A percentile compares a stretch with the other conserved stretches of the same genome.
Conservation (phyloP, 1,284 basidiomycete genomes). For the Malassezia dermatis region DNA sequence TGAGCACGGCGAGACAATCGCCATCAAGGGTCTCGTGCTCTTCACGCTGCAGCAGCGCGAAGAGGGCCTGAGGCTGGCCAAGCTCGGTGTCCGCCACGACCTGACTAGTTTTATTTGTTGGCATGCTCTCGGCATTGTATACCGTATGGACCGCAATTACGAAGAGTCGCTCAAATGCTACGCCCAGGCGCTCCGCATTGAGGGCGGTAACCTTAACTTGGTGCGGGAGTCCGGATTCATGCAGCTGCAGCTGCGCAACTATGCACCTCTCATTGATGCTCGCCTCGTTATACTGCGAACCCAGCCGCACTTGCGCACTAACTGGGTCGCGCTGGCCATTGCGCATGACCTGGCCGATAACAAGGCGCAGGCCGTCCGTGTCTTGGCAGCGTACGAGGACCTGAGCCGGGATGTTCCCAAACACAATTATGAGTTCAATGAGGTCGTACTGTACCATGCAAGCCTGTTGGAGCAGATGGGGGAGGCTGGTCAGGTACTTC, state of each 20-base stretch:
- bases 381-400: slow-evolving; percentile 58
- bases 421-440: slow-evolving; percentile 61
- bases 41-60: slow-evolving; percentile 47
- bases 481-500: slow-evolving; percentile 50
- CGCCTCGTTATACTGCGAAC: slow-evolving; percentile 69
- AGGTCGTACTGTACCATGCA: slow-evolving; percentile 73
- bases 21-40: slow-evolving; percentile 44
- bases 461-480: slow-evolving; percentile 66
- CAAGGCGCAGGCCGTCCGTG: slow-evolving; percentile 60
- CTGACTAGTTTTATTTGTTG: slow-evolving; percentile 89
- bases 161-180: slow-evolving; percentile 75
- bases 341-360: slow-evolving; percentile 78
- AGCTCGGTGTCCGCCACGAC: slow-evolving; percentile 70
- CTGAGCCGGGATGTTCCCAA: slow-evolving; percentile 31
- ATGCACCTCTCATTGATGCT: slow-evolving; percentile 67
- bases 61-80: slow-evolving; percentile 67
- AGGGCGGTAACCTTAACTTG: slow-evolving; percentile 88
- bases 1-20: slow-evolving; percentile 62
- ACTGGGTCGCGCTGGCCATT: slow-evolving; percentile 82
- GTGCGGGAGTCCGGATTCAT: slow-evolving; percentile 81
- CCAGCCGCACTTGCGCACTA: slow-evolving; percentile 71
- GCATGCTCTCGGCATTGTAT: slow-evolving; percentile 74
- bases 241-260: slow-evolving; percentile 79
- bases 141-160: slow-evolving; percentile 66
- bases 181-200: slow-evolving; percentile 68